Evolutionary conservation across 306 rosid genomes (phyloP).

Genomic region (Castanea crenata): DNA sequence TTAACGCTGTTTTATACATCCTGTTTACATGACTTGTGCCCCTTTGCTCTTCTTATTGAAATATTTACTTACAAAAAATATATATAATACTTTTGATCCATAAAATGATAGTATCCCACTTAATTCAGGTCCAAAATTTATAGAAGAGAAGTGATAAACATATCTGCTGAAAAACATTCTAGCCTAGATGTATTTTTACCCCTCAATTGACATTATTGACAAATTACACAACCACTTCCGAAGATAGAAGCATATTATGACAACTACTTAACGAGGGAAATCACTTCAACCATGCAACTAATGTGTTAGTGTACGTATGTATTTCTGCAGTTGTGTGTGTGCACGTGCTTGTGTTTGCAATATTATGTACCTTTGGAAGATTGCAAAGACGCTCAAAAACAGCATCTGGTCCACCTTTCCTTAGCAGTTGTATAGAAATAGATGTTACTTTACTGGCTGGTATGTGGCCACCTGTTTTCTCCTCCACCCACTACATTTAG

Average conservation of each 20-base stretch:
- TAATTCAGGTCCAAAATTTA: not conserved
- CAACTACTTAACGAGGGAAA: not conserved
- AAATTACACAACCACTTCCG: not conserved
- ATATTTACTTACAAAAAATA: no score
- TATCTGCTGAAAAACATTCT: not conserved
- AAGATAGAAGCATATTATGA: not conserved
- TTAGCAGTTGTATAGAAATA: conserved; percentile 72
- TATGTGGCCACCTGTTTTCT: conserved; percentile 75
- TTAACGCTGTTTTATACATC: no score
- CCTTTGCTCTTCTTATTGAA: no score
- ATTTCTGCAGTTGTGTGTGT: not conserved
- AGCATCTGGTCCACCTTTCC: conserved; percentile 91
- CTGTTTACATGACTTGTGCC: no score
- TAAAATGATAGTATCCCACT: not conserved
- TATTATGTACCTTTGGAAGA: conserved; percentile 64
- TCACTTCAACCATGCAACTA: not conserved
- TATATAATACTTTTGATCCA: not conserved
- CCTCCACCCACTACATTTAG: conserved; percentile 83
- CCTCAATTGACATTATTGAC: not conserved
- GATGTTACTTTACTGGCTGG: conserved; percentile 63
- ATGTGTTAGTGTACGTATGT: not conserved
- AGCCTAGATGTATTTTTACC: not conserved
- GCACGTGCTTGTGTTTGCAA: not conserved
- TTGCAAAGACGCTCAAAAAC: conserved; percentile 70
- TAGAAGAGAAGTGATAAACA: not conserved